These are phyloP conservation scores for Picocystis sp. DNA, from an alignment of 163 green algal species.

Conservation along the genomic window DNA sequence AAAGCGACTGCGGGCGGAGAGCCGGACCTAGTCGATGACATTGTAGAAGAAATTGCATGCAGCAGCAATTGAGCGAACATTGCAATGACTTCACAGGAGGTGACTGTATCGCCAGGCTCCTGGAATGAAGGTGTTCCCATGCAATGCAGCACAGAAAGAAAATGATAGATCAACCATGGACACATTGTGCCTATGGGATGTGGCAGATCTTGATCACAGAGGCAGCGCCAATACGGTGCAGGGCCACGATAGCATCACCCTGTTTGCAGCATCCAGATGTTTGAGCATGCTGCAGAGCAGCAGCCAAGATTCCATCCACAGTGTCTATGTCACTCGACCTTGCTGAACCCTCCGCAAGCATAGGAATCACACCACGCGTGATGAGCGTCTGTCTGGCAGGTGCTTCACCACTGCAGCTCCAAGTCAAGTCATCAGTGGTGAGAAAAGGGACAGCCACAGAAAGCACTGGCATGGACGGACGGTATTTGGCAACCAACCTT, in stretches of 20 bases:
- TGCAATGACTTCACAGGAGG: no score
- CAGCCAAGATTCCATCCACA: slow-evolving; percentile 78
- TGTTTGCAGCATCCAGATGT: slow-evolving; percentile 43
- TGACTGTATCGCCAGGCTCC: no score
- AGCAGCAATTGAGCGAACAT: no score
- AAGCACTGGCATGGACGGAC: slow-evolving; percentile 75
- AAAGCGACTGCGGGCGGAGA: no score
- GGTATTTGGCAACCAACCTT: slow-evolving; percentile 87
- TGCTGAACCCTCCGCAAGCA: slow-evolving; percentile 79
- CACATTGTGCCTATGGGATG: background rate
- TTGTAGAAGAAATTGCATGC: no score
- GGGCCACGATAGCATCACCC: slow-evolving; percentile 78
- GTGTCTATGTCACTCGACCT: slow-evolving; percentile 80
- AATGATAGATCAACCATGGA: no score
- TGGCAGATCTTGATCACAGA: slow-evolving; percentile 75
- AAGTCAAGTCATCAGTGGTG: slow-evolving; percentile 72
- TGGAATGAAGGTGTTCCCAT: no score
- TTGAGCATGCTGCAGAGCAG: slow-evolving; percentile 66
- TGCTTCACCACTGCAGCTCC: slow-evolving; percentile 61
- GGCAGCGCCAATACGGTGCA: slow-evolving; percentile 88
- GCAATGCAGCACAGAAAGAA: no score
- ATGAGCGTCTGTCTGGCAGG: slow-evolving; percentile 61
- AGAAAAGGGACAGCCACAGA: slow-evolving; percentile 37
- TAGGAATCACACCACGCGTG: slow-evolving; percentile 66
- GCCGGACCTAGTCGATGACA: no score